phyloP scores from a whole-genome alignment of 148 eudicot genomes.

The Chenopodium quinoa region DNA sequence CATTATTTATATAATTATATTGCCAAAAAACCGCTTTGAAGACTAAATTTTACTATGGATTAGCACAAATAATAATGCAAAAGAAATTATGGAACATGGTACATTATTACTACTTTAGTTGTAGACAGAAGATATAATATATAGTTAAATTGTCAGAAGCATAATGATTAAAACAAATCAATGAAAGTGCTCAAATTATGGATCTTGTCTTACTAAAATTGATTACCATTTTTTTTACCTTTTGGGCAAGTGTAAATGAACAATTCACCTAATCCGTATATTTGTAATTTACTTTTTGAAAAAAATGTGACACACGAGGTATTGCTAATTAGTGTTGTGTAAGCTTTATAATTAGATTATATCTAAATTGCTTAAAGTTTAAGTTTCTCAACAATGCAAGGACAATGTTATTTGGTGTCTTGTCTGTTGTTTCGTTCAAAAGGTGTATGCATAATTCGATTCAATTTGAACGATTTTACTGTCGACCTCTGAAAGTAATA shows the following conservation, averaged over 20 bases:
- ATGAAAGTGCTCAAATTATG: slow-evolving; percentile 9
- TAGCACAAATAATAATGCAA: background rate
- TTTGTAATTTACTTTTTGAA: background rate
- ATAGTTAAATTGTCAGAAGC: background rate
- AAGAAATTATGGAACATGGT: background rate
- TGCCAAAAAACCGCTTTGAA: background rate
- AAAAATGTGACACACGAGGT: background rate
- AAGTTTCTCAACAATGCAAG: slow-evolving; percentile 5
- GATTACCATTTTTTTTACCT: background rate
- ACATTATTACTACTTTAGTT: background rate
- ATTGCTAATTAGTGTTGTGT: background rate
- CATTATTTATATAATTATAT: background rate
- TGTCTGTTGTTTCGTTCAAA: background rate
- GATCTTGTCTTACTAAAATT: slow-evolving; percentile 12
- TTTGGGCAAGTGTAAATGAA: background rate
- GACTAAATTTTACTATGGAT: background rate
- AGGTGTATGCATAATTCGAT: background rate
- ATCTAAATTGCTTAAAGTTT: background rate
- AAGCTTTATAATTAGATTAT: background rate
- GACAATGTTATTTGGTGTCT: background rate
- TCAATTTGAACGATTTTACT: background rate
- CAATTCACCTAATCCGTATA: slow-evolving; percentile 4
- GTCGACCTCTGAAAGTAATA: too few relatives aligned
- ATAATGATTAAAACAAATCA: slow-evolving; percentile 3
- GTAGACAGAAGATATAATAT: background rate